Evolutionary conservation across 805 yeast species (phyloP).

Genomic region (Sugiyamaella valdiviana): DNA sequence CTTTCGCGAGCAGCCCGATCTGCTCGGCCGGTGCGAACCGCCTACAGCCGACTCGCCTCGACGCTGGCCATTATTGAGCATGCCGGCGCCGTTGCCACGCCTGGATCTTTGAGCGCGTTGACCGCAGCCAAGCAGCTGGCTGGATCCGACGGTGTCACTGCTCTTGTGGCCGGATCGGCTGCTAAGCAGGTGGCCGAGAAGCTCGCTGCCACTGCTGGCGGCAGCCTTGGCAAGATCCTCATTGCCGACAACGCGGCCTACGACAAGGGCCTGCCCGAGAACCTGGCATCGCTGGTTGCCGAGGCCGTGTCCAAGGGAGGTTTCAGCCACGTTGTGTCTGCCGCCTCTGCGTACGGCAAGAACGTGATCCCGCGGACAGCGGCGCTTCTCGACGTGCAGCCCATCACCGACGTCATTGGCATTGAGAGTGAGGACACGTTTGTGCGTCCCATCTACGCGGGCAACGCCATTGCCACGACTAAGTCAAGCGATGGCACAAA

Average conservation of each 20-base stretch:
- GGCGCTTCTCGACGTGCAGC: conserved; percentile 80
- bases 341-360: conserved; percentile 86
- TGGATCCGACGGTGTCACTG: conserved; percentile 69
- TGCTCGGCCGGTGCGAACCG: not conserved
- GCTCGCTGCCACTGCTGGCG: conserved; percentile 47
- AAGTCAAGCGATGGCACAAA: conserved; percentile 59
- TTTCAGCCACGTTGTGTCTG: conserved; percentile 66
- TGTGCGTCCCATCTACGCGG: conserved; percentile 92
- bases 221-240: conserved; percentile 44
- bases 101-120: conserved; percentile 66
- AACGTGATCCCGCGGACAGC: conserved; percentile 80
- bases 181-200: conserved; percentile 46
- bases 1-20: not conserved
- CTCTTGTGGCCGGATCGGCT: conserved; percentile 61
- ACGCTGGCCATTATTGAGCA: conserved; percentile 75
- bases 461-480: conserved; percentile 84
- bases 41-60: conserved; percentile 16
- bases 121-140: conserved; percentile 67
- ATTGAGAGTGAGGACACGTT: conserved; percentile 66
- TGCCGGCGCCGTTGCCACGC: conserved; percentile 47
- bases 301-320: conserved; percentile 39
- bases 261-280: conserved; percentile 70
- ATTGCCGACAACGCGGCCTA: conserved; percentile 54
- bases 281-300: conserved; percentile 60
- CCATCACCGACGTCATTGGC: conserved; percentile 72